Evolutionary conservation across 2,329 filamentous ascomycete species (phyloP).

Genomic region (Aureobasidium subglaciale): DNA sequence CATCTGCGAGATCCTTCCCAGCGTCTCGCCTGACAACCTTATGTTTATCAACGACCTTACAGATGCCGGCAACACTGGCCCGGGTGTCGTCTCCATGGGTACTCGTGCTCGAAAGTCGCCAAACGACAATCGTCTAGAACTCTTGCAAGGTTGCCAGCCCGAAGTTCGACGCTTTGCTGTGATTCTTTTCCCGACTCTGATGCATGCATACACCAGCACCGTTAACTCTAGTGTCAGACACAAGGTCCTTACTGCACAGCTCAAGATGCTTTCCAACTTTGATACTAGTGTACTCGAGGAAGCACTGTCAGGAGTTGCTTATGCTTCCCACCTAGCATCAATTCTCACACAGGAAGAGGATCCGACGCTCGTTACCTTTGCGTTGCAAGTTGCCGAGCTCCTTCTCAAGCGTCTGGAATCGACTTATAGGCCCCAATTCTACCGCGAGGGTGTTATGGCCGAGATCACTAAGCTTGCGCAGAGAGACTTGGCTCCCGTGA

Average conservation of each 20-base stretch:
- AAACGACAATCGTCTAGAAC: constrained; percentile 73
- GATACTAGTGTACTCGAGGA: constrained; percentile 78
- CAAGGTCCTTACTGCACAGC: constrained; percentile 88
- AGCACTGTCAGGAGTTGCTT: constrained; percentile 78
- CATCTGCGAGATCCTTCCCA: constrained; percentile 86
- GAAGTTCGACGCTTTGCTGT: constrained; percentile 88
- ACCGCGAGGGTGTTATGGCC: constrained; percentile 88
- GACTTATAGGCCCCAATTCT: constrained; percentile 93
- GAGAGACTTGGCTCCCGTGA: constrained; percentile 23
- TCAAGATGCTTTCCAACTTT: constrained; percentile 97
- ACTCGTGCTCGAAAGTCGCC: constrained; percentile 48
- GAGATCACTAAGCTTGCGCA: constrained; percentile 79
- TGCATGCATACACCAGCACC: constrained; percentile 94
- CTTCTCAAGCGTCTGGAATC: constrained; percentile 75
- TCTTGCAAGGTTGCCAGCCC: constrained; percentile 73
- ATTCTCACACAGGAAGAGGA: constrained; percentile 96
- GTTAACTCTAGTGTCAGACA: constrained; percentile 92
- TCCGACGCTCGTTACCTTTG: constrained; percentile 74
- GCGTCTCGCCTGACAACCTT: constrained; percentile 53
- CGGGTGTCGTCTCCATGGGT: constrained; percentile 38
- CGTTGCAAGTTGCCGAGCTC: constrained; percentile 82
- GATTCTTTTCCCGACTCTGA: constrained; percentile 88
- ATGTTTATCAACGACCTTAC: constrained; percentile 45
- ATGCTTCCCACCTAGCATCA: constrained; percentile 89
- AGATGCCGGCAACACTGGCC: constrained; percentile 43